A percentile compares a stretch with the other conserved stretches of the same genome.
These are phyloP conservation scores for Trametes villosa DNA, from an alignment of 768 basidiomycete genomes.

Conservation along the genomic window DNA sequence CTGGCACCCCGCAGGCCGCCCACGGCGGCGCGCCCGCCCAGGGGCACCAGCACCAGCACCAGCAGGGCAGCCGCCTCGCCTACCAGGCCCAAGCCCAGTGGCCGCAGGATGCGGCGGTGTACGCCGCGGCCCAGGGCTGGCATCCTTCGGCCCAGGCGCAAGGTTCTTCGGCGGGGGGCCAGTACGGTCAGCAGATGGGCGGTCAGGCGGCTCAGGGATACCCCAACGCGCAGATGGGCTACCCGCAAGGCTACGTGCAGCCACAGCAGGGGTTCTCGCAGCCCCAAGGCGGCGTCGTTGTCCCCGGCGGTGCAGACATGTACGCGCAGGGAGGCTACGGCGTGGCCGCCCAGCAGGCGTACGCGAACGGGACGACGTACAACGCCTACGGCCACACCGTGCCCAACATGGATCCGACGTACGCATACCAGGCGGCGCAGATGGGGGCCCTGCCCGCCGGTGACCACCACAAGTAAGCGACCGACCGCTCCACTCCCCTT, in stretches of 20 bases:
- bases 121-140: constrained; percentile 16
- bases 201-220: background rate
- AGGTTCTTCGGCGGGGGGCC: background rate
- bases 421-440: constrained; percentile 16
- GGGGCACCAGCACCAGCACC: background rate
- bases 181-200: background rate
- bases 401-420: constrained; percentile 6
- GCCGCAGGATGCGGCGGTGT: background rate
- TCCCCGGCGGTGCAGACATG: constrained; percentile 1
- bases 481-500: background rate
- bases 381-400: constrained; percentile 14
- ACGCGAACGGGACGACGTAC: constrained; percentile 14
- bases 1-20: constrained; percentile 8
- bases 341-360: constrained; percentile 4
- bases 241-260: constrained; percentile 1
- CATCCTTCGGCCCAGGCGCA: background rate
- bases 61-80: too few relatives aligned
- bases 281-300: background rate
- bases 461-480: constrained; percentile 10
- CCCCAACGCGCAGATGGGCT: constrained; percentile 8
- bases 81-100: constrained; percentile 5
- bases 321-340: constrained; percentile 14
- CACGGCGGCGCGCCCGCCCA: background rate
- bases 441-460: background rate
- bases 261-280: constrained; percentile 6